A percentile compares a stretch with the other conserved stretches of the same genome.
Conservation (phyloP, 495 filamentous ascomycete species). For the Apiosordaria backusii region DNA sequence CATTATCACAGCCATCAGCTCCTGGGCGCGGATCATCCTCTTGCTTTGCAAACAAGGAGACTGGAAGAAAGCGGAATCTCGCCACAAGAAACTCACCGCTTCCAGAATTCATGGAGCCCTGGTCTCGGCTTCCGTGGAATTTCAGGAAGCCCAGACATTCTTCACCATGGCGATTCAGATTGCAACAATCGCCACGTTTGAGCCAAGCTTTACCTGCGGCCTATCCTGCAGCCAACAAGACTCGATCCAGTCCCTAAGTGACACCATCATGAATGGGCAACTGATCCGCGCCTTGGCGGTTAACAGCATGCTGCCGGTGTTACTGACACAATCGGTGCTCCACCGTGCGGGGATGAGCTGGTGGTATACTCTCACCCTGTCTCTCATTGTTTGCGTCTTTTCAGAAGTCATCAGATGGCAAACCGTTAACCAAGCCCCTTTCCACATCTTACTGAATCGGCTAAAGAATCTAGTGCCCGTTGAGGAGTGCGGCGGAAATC, state of each 20-base stretch:
- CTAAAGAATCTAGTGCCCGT: background rate
- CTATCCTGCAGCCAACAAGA: background rate
- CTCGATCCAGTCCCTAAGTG: background rate
- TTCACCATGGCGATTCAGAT: conserved; percentile 8
- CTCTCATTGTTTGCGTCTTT: background rate
- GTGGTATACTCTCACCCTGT: background rate
- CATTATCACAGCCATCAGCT: background rate
- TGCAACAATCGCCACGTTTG: conserved; percentile 1
- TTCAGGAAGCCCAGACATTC: conserved; percentile 8
- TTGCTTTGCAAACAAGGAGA: background rate
- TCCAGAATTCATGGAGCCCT: conserved; percentile 1
- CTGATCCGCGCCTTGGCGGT: background rate
- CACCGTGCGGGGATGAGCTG: background rate
- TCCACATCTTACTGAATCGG: background rate
- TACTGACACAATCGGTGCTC: background rate
- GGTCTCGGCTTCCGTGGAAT: background rate
- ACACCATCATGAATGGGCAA: conserved; percentile 4
- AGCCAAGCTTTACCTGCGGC: background rate
- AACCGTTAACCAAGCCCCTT: background rate
- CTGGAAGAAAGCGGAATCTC: background rate
- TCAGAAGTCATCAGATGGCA: background rate
- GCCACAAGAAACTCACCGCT: background rate
- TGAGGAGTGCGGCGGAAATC: background rate
- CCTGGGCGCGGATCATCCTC: background rate
- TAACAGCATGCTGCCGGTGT: conserved; percentile 6